Conservation (phyloP, 805 yeast species). For the Metschnikowia sp. region DNA sequence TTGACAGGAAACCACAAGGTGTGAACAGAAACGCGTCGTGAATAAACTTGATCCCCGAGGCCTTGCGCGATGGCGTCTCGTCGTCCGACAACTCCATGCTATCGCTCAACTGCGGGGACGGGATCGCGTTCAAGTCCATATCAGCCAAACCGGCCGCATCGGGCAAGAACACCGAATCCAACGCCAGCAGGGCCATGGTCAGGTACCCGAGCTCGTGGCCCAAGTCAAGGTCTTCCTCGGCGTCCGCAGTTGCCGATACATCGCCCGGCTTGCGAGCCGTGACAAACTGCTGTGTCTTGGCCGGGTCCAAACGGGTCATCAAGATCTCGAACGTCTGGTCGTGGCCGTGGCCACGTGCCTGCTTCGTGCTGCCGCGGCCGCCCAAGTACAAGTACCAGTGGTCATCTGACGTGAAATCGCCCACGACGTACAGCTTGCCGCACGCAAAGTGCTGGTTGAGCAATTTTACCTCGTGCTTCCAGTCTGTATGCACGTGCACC, state of each 20-base stretch:
- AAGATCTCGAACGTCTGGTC: conserved; percentile 85
- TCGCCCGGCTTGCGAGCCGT: conserved; percentile 47
- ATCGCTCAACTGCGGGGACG: conserved; percentile 35
- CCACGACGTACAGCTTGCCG: conserved; percentile 71
- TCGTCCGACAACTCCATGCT: conserved; percentile 23
- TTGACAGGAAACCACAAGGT: conserved; percentile 95
- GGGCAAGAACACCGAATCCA: conserved; percentile 53
- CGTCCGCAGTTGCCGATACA: conserved; percentile 26
- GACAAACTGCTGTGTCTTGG: conserved; percentile 55
- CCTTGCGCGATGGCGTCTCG: conserved; percentile 1
- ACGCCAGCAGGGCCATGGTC: conserved; percentile 59
- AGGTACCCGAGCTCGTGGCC: conserved; percentile 80
- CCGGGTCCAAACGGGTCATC: conserved; percentile 78
- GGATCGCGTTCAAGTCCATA: conserved; percentile 17
- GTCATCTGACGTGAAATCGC: conserved; percentile 67
- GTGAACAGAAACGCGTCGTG: conserved; percentile 88
- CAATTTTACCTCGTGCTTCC: conserved; percentile 76
- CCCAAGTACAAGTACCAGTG: conserved; percentile 89
- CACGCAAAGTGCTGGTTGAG: conserved; percentile 62
- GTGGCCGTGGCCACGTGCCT: conserved; percentile 2
- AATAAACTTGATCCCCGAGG: conserved; percentile 32
- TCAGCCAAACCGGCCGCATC: neutral
- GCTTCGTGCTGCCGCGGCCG: conserved; percentile 28
- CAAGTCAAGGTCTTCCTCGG: conserved; percentile 51
- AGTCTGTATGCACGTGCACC: conserved; percentile 71